Conservation (phyloP, 2,329 filamentous ascomycete genomes). For the Beauveria rudraprayagi region DNA sequence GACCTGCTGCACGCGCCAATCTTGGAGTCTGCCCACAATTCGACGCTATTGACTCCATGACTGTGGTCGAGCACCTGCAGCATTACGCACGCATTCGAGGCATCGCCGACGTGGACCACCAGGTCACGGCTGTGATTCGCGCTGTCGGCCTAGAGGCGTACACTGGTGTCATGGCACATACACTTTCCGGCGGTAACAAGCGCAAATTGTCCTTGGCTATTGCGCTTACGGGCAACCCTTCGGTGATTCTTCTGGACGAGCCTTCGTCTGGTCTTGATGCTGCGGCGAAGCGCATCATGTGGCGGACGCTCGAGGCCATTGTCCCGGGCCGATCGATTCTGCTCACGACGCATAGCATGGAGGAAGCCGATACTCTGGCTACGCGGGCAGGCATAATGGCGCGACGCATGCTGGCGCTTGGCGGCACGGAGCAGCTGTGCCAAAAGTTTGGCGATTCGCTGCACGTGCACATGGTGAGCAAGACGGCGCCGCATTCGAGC, state of each 20-base stretch:
- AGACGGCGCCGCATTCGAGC: conserved; percentile 60
- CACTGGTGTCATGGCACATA: conserved; percentile 53
- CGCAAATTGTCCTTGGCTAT: conserved; percentile 67
- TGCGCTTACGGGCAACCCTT: conserved; percentile 66
- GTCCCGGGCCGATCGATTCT: conserved; percentile 59
- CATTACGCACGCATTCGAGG: conserved; percentile 69
- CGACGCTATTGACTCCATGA: conserved; percentile 68
- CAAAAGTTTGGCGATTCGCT: conserved; percentile 64
- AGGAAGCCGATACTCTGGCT: conserved; percentile 70
- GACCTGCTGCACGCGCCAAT: conserved; percentile 53
- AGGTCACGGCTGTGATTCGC: conserved; percentile 55
- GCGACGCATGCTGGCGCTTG: conserved; percentile 69
- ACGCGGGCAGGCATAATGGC: conserved; percentile 63
- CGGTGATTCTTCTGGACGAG: conserved; percentile 67
- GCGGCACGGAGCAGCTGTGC: conserved; percentile 59
- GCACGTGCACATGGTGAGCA: conserved; percentile 68
- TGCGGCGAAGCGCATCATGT: conserved; percentile 66
- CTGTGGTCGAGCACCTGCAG: conserved; percentile 59
- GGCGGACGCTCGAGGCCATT: conserved; percentile 60
- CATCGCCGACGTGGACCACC: conserved; percentile 45
- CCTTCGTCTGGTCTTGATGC: conserved; percentile 67
- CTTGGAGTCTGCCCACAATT: conserved; percentile 68
- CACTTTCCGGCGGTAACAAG: conserved; percentile 70
- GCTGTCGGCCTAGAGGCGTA: conserved; percentile 59
- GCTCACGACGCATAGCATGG: conserved; percentile 73